Base-by-base conservation (phyloP, 1,139 yeast species). In the Yamadazyma sp. region DNA sequence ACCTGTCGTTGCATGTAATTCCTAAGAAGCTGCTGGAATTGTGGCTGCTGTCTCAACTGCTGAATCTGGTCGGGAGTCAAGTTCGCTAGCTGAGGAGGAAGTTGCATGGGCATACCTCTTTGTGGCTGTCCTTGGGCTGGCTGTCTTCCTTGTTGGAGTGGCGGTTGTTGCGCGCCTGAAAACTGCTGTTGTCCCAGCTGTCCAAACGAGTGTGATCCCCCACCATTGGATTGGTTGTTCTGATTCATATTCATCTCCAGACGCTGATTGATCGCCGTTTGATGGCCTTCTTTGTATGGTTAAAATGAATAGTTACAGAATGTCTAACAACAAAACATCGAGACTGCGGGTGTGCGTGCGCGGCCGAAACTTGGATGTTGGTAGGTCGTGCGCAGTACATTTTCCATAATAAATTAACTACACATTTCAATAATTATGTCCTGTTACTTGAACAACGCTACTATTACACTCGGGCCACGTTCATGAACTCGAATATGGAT, bases 401-500 rank as follows among this genome's bases (percentile, higher is more conserved):
- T n/a, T n/a, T n/a, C n/a, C n/a, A n/a, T n/a, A n/a, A n/a, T n/a
- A n/a, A n/a, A n/a, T n/a, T n/a, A n/a, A n/a, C n/a, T n/a, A n/a
- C n/a, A n/a, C n/a, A n/a, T n/a, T n/a, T n/a, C n/a, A n/a, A n/a
- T n/a, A n/a, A n/a, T n/a, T n/a, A n/a, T n/a, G n/a, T n/a, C n/a
- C n/a, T n/a, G n/a, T n/a, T n/a, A n/a, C n/a, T n/a, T n/a, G n/a
- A n/a, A n/a, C n/a, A n/a, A n/a, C n/a, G n/a, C n/a, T n/a, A n/a
- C n/a, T n/a, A n/a, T n/a, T 10, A 23, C n/a, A n/a, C 10, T 6
- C 13, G n/a, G 16, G 36, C 26, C 7, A 21, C 22, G 11, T 33
- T 50, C 76, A 73, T 68, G 40, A 79, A 79, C 37, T 80, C 86
- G 60, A 92, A 92, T 26, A 89, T 82, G 25, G 79, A 70, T 7